phyloP scores from a whole-genome alignment of 179 eudicot species.

The Carnegiea gigantea region DNA sequence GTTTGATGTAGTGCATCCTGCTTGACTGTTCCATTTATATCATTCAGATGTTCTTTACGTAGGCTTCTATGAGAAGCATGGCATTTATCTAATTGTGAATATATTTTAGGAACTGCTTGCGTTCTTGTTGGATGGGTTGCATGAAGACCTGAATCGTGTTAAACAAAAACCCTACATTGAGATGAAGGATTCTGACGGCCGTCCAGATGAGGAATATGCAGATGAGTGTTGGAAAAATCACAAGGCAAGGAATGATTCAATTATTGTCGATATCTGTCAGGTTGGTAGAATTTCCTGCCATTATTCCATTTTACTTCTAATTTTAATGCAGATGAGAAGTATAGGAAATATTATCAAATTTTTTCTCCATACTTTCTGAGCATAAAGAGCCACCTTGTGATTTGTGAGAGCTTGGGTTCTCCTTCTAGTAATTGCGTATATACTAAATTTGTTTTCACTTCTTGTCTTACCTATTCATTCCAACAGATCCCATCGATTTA shows the following conservation, averaged over 20 bases:
- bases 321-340: not conserved
- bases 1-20: not conserved
- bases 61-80: conserved; percentile 7
- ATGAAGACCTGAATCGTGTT: conserved; percentile 98
- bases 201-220: conserved; percentile 90
- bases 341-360: too few relatives aligned
- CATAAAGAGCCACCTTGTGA: not conserved
- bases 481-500: not conserved
- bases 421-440: too few relatives aligned
- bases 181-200: conserved; percentile 81
- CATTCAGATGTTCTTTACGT: not conserved
- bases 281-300: conserved; percentile 37
- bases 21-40: not conserved
- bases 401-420: too few relatives aligned
- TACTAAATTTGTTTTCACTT: not conserved
- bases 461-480: not conserved
- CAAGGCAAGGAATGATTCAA: conserved; percentile 90
- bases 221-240: conserved; percentile 95
- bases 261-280: conserved; percentile 93
- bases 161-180: conserved; percentile 92
- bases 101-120: conserved; percentile 89
- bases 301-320: not conserved
- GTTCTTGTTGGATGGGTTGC: conserved; percentile 95
- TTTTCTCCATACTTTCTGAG: not conserved
- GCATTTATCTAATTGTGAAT: conserved; percentile 8